Conservation (phyloP, 495 filamentous ascomycete genomes). For the Neurospora sp. region DNA sequence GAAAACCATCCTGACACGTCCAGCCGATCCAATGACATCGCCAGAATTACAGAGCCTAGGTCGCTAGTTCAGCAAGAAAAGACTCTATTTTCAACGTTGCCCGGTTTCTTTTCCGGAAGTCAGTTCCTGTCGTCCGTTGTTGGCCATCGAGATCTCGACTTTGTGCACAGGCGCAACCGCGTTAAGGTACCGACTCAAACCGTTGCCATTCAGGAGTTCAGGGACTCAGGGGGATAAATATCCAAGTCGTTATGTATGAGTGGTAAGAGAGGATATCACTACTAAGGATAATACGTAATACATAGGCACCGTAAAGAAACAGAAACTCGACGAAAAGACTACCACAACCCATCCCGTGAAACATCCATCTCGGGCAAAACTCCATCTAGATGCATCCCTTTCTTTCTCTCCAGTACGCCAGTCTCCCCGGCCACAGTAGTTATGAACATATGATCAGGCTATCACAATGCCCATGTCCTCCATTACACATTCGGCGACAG, state of each 20-base stretch:
- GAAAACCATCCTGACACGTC: not conserved
- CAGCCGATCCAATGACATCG: not conserved
- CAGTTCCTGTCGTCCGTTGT: not conserved
- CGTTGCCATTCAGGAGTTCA: not conserved
- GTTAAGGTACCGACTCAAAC: not conserved
- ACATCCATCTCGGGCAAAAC: not conserved
- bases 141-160: not conserved
- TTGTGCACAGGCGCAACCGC: not conserved
- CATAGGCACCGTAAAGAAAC: not conserved
- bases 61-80: not conserved
- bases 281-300: not conserved
- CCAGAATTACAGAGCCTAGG: not conserved
- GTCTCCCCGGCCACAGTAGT: not conserved
- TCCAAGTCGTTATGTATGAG: not conserved
- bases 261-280: not conserved
- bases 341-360: not conserved
- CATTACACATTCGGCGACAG: conserved; percentile 68
- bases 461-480: not conserved
- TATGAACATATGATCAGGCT: not conserved
- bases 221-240: not conserved
- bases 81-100: not conserved
- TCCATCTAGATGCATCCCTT: not conserved
- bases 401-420: not conserved
- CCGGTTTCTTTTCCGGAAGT: not conserved
- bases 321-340: not conserved